A percentile compares a stretch with the other conserved stretches of the same genome.
Conservation (phyloP, 2,329 filamentous ascomycete species). For the Emmonsiellopsis sp. region DNA sequence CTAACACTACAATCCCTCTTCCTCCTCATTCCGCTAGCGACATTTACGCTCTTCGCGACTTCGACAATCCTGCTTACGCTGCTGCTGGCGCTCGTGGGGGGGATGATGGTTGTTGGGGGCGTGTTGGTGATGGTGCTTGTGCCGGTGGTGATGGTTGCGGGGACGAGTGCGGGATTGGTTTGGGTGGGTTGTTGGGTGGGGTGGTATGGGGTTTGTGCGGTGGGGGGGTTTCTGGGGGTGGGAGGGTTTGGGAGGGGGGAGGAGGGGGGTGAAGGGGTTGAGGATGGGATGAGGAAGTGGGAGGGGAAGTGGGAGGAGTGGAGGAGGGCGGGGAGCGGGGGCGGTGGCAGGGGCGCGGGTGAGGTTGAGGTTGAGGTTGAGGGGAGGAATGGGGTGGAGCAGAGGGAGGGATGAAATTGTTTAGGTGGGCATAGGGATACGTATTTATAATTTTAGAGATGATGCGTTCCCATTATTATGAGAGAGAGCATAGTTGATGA, state of each 20-base stretch:
- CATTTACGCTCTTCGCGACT: slow-evolving; percentile 60
- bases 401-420: background rate
- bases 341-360: background rate
- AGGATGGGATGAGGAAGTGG: slow-evolving; percentile 3
- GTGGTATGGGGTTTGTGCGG: slow-evolving; percentile 30
- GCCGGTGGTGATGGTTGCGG: slow-evolving; percentile 55
- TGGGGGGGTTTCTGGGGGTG: background rate
- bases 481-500: background rate
- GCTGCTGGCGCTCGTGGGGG: slow-evolving; percentile 48
- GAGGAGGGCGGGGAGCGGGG: background rate
- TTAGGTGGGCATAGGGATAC: background rate
- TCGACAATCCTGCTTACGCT: slow-evolving; percentile 56
- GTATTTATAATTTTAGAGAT: too few relatives aligned
- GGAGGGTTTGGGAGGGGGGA: background rate
- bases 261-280: background rate
- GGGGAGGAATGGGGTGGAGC: background rate
- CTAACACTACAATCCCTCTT: slow-evolving; percentile 56
- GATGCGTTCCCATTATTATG: too few relatives aligned
- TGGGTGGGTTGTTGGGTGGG: slow-evolving; percentile 60
- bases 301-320: slow-evolving; percentile 1
- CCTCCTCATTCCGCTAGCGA: slow-evolving; percentile 5
- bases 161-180: slow-evolving; percentile 47
- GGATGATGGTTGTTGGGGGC: slow-evolving; percentile 28
- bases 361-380: background rate
- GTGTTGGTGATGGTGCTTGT: slow-evolving; percentile 59